Evolutionary conservation across 2,329 filamentous ascomycete species (phyloP).

Genomic region (Diaporthe longicolla): DNA sequence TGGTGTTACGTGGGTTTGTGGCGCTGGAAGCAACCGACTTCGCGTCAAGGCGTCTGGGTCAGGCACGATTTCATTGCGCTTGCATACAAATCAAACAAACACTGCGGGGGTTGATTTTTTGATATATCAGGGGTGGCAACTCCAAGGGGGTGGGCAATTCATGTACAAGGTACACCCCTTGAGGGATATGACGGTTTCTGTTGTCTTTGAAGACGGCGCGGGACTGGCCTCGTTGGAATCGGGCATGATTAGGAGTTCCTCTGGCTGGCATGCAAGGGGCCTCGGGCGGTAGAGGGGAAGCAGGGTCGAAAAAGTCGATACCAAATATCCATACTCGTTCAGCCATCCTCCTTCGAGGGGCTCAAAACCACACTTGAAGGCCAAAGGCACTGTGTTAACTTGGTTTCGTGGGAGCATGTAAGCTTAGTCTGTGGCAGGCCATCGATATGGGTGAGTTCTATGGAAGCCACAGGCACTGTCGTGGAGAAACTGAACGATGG

Average conservation of each 20-base stretch:
- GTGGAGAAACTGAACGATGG: neutral
- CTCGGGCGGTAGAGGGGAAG: conserved; percentile 19
- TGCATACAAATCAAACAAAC: conserved; percentile 39
- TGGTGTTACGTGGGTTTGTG: conserved; percentile 25
- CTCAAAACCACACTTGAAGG: conserved; percentile 6
- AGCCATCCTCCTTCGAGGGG: conserved; percentile 27
- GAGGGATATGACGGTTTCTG: conserved; percentile 23
- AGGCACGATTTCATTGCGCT: conserved; percentile 28
- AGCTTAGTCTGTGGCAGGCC: neutral
- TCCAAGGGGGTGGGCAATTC: neutral
- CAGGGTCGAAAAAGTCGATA: conserved; percentile 35
- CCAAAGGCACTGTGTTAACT: neutral
- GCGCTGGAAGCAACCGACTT: conserved; percentile 39
- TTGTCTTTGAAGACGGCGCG: conserved; percentile 27
- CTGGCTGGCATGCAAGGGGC: conserved; percentile 21
- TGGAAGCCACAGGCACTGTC: no score
- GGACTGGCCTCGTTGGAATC: conserved; percentile 28
- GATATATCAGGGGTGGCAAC: neutral
- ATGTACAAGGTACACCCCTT: conserved; percentile 22
- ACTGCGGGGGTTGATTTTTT: neutral
- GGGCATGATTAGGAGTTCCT: conserved; percentile 1
- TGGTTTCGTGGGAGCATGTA: neutral
- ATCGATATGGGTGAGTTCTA: neutral
- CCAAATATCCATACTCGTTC: conserved; percentile 29
- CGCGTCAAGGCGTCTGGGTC: conserved; percentile 41